A percentile compares a stretch with the other conserved stretches of the same genome.
These are phyloP conservation scores for Jaltomata sinuosa DNA, from an alignment of 257 asterid genomes.

Conservation along the genomic window DNA sequence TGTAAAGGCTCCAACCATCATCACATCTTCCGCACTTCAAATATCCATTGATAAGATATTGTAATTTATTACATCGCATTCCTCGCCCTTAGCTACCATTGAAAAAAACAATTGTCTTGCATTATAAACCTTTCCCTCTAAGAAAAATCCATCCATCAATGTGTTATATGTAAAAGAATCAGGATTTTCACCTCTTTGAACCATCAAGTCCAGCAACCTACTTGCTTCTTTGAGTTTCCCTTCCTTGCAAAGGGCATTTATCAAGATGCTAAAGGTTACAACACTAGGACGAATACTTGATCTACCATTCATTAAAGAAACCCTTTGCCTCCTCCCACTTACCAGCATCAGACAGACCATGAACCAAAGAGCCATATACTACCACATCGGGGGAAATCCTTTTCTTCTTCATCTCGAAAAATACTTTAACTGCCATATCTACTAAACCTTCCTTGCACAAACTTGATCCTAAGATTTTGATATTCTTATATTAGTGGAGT, in stretches of 20 bases:
- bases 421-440: slow-evolving; percentile 41
- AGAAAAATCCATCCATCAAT: slow-evolving; percentile 53
- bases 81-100: slow-evolving; percentile 42
- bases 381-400: slow-evolving; percentile 50
- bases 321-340: slow-evolving; percentile 48
- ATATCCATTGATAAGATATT: slow-evolving; percentile 58
- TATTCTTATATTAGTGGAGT: too few species aligned
- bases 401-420: slow-evolving; percentile 45
- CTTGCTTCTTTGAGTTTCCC: slow-evolving; percentile 49
- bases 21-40: slow-evolving; percentile 36
- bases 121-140: slow-evolving; percentile 36
- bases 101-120: slow-evolving; percentile 47
- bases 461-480: too few species aligned
- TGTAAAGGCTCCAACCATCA: slow-evolving; percentile 41
- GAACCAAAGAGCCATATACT: slow-evolving; percentile 36
- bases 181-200: slow-evolving; percentile 54
- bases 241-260: slow-evolving; percentile 51
- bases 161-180: slow-evolving; percentile 44
- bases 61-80: slow-evolving; percentile 29
- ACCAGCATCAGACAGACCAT: slow-evolving; percentile 46
- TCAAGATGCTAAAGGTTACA: slow-evolving; percentile 41
- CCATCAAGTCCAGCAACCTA: slow-evolving; percentile 51
- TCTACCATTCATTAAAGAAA: slow-evolving; percentile 54
- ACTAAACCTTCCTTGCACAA: slow-evolving; percentile 52
- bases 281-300: slow-evolving; percentile 52